Evolutionary conservation across 2,329 filamentous ascomycete species (phyloP), one percentile per base, ranked within the genome.

Genomic region (Pleoardoris graminearum): DNA sequence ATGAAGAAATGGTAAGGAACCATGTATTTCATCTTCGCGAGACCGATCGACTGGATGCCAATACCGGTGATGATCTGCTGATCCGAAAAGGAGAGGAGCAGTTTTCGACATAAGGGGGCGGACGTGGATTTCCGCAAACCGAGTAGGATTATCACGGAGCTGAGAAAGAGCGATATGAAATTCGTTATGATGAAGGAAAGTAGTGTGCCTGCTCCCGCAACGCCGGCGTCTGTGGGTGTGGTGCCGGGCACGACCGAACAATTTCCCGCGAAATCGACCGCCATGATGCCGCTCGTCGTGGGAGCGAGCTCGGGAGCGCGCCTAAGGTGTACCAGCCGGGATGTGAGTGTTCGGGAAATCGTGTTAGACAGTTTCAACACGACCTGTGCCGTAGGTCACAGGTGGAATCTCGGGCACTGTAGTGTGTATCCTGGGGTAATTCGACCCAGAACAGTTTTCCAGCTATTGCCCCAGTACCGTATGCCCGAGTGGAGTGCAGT

Each of bases 1-100:
- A 88, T 79, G 74, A 88, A 88, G 75, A 88, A 87, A 71, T 89
- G 85, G 66, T 89, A 89, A 0, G 84, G 80, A 0, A 85, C 79
- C 67, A 88, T 80, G 4, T 76, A 75, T 39, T 79, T 72, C 65
- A 82, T 80, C 63, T 85, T 84, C 4, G 81, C 81, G 1, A 89
- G 78, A 0, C 82, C 86, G 21, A 88, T 78, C 51, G 77, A 78
- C 67, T 88, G 85, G 51, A 89, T 82, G n/a, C 82, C 85, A 66
- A 88, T 87, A 35, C 86, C 85, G 16, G 84, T 85, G 49, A 88
- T 75, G 68, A 88, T 84, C 69, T 88, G 85, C 65, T 88, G 85
- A 70, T 89, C 85, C 16, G 81, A 84, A 73, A 87, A 84, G 55
- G 82, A 80, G 65, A 81, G 82, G 43, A 89, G 80, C 2, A 89